A percentile compares a stretch with the other conserved stretches of the same genome.
phyloP scores from a whole-genome alignment of 2,329 filamentous ascomycete genomes.

The Arachnopeziza araneosa region DNA sequence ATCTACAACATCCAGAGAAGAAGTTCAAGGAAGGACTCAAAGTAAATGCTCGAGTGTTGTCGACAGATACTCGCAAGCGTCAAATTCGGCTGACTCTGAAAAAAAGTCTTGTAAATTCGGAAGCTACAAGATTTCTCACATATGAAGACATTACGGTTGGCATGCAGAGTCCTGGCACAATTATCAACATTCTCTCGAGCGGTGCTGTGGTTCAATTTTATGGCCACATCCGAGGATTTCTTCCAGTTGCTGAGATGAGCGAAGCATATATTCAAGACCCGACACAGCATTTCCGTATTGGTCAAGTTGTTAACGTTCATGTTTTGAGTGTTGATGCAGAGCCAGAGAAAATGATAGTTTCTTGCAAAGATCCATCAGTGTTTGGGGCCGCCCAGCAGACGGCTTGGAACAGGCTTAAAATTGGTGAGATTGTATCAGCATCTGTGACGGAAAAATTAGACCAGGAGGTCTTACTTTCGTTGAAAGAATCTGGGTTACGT shows the following conservation, averaged over 20 bases:
- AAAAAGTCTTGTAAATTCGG: constrained; percentile 89
- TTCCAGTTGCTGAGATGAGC: constrained; percentile 96
- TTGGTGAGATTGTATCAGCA: constrained; percentile 71
- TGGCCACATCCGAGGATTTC: constrained; percentile 73
- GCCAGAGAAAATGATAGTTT: constrained; percentile 70
- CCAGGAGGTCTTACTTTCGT: constrained; percentile 70
- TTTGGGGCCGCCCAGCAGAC: constrained; percentile 72
- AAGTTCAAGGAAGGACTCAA: constrained; percentile 86
- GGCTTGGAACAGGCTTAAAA: constrained; percentile 65
- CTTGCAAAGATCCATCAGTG: constrained; percentile 82
- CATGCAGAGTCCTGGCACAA: constrained; percentile 76
- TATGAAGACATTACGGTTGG: constrained; percentile 71
- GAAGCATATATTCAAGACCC: constrained; percentile 92
- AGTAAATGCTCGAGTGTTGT: constrained; percentile 81
- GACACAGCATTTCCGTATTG: constrained; percentile 78
- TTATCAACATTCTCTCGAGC: constrained; percentile 70
- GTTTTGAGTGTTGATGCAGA: constrained; percentile 75
- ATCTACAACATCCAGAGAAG: constrained; percentile 87
- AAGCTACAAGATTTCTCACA: constrained; percentile 69
- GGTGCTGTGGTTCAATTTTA: constrained; percentile 94
- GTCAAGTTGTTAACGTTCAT: constrained; percentile 88
- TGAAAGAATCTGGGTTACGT: constrained; percentile 68
- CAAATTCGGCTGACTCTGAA: constrained; percentile 86
- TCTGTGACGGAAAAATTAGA: constrained; percentile 77
- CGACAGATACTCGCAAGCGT: constrained; percentile 67